Evolutionary conservation across 2,329 filamentous ascomycete genomes (phyloP).

Genomic region (Epichloe amarillans): DNA sequence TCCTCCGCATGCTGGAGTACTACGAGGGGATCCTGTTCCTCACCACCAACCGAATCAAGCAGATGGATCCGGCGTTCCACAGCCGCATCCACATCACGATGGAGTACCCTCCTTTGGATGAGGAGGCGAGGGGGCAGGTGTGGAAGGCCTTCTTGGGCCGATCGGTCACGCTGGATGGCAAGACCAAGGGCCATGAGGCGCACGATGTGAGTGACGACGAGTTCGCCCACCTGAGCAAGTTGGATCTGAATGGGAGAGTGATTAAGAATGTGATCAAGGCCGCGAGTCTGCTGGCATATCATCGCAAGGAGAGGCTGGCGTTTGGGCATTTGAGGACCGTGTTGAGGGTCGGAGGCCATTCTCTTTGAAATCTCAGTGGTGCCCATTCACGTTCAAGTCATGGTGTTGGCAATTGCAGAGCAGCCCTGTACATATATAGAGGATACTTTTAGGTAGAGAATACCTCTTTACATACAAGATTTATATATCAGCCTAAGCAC

Average conservation of each 20-base stretch:
- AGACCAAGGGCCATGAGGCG: conserved; percentile 12
- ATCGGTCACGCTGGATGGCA: conserved; percentile 5
- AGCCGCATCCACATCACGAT: conserved; percentile 35
- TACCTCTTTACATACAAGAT: too few relatives aligned
- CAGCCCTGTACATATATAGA: neutral
- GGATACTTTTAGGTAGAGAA: too few relatives aligned
- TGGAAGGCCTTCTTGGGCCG: conserved; percentile 27
- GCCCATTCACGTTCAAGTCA: too few relatives aligned
- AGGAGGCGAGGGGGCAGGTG: conserved; percentile 21
- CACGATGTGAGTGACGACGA: conserved; percentile 18
- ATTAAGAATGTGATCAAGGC: conserved; percentile 36
- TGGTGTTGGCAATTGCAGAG: neutral
- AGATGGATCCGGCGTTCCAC: conserved; percentile 34
- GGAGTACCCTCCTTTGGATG: conserved; percentile 29
- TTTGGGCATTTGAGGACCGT: conserved; percentile 19
- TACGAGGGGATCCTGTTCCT: conserved; percentile 36
- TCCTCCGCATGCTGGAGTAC: conserved; percentile 32
- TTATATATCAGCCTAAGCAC: too few relatives aligned
- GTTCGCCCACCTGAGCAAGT: conserved; percentile 22
- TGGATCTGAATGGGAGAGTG: conserved; percentile 35
- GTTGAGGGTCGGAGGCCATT: conserved; percentile 16
- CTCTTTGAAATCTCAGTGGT: conserved; percentile 9
- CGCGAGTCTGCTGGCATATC: conserved; percentile 18
- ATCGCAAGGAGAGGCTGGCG: conserved; percentile 16
- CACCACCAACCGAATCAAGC: conserved; percentile 31